These are phyloP conservation scores for Claviceps citrina DNA, from an alignment of 2,329 filamentous ascomycete genomes.

Conservation along the genomic window DNA sequence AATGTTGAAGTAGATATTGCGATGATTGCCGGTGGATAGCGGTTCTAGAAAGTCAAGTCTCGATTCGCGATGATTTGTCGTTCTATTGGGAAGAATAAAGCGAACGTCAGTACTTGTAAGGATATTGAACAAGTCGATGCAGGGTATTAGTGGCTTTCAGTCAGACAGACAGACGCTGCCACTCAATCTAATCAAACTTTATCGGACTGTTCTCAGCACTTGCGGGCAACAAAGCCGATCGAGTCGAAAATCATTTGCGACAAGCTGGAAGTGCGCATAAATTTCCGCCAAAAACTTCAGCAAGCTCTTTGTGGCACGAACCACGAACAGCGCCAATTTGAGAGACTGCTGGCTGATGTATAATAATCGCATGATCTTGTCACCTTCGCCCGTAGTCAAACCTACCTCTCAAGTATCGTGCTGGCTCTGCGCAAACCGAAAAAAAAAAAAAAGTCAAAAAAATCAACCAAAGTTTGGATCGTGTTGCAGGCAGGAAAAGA, in stretches of 20 bases:
- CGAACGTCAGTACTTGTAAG: not conserved
- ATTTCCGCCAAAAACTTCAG: not conserved
- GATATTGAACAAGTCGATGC: not conserved
- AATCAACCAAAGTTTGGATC: not conserved
- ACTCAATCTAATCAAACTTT: not conserved
- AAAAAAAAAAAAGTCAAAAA: too few species aligned
- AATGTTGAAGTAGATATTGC: not conserved
- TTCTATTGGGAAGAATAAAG: not conserved
- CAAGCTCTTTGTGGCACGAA: not conserved
- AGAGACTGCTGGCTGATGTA: not conserved
- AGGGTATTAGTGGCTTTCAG: not conserved
- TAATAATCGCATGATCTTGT: not conserved
- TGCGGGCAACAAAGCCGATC: not conserved
- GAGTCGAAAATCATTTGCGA: not conserved
- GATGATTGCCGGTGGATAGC: slow-evolving; percentile 4
- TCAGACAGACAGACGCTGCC: not conserved
- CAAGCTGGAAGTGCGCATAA: too few species aligned
- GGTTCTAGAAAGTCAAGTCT: not conserved
- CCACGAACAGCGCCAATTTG: not conserved
- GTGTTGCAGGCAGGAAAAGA: not conserved
- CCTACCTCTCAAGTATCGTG: not conserved
- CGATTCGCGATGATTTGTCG: not conserved
- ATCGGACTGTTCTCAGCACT: not conserved
- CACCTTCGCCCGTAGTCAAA: not conserved
- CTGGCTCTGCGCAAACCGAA: not conserved